Base-by-base conservation (phyloP, 768 basidiomycete genomes). In the Amanita phalloides region DNA sequence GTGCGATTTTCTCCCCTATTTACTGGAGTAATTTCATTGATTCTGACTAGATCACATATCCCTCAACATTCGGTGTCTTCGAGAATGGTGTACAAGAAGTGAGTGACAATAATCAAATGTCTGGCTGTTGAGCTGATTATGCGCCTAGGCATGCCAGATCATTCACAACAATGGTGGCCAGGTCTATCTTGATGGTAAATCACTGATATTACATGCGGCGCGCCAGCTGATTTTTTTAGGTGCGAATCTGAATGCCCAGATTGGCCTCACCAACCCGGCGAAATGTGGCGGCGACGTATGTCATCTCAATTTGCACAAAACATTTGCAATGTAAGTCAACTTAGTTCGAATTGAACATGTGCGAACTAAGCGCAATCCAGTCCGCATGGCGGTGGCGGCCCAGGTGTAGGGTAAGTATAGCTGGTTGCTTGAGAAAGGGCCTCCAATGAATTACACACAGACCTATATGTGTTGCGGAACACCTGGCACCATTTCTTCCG, bases 251-350 rank as follows among this genome's bases (percentile, higher is more conserved):
- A 95, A 96, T 62, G 92, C 92, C 44, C 90, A 96, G 60, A 81
- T 97, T 55, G 92, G 94, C 23, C 64, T 96, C 53, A 96, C 94
- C 28, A 91, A 92, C 63, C 90, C 90, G 33, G 91, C 89, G 1
- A 84, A 78, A n/a, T 95, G 92, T 60, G 96, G 96, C 44, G 95
- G 92, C 49, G 96, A 99, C 66, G 93, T 99, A 36, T 96, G 93
- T 64, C 96, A 99, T 65, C 77, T 97, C 71, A 99, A 99, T 69
- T 74, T 98, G 33, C 96, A 99, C 74, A 99, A 98, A 71, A 95
- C 93, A 1, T 96, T 96, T 63, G 86, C 92, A 6, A 97, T 96
- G 86, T 90, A 62, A 53, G 86, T 60, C 6, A 36, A 48, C 52
- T 37, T 51, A 10, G 51, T 14, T 52, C 21, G 4, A 6, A 45